These are phyloP conservation scores for Waltergamsia citrina DNA, from an alignment of 2,329 filamentous ascomycete genomes.

Conservation along the genomic window DNA sequence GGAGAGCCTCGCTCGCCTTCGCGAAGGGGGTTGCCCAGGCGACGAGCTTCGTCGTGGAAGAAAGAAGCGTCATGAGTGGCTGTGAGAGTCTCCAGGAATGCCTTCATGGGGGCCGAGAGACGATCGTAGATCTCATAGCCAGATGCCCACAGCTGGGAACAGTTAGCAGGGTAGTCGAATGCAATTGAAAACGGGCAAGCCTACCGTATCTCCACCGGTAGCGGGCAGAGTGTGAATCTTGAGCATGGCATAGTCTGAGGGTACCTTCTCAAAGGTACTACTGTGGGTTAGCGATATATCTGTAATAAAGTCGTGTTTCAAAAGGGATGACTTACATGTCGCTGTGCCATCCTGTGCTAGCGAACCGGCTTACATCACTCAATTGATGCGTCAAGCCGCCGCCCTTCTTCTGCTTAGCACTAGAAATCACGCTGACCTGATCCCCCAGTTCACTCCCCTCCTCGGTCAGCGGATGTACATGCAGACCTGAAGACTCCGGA, in stretches of 20 bases:
- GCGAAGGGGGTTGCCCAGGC: conserved; percentile 34
- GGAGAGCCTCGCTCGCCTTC: conserved; percentile 40
- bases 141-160: conserved; percentile 42
- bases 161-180: background rate
- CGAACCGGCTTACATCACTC: conserved; percentile 38
- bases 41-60: conserved; percentile 32
- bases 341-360: conserved; percentile 40
- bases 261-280: conserved; percentile 45
- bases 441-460: conserved; percentile 42
- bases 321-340: conserved; percentile 40
- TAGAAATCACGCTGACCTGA: conserved; percentile 47
- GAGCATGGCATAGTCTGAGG: conserved; percentile 52
- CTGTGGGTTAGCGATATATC: background rate
- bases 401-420: conserved; percentile 44
- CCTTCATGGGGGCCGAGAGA: conserved; percentile 35
- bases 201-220: conserved; percentile 45
- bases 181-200: conserved; percentile 2
- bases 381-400: conserved; percentile 40
- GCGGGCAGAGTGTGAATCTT: conserved; percentile 44
- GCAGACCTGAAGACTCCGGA: conserved; percentile 37
- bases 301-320: conserved; percentile 54
- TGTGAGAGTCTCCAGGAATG: conserved; percentile 33
- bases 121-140: conserved; percentile 51
- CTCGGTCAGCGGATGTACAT: conserved; percentile 45
- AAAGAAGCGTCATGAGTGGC: conserved; percentile 8